A percentile compares a stretch with the other conserved stretches of the same genome.
Evolutionary conservation across 2,329 filamentous ascomycete species (phyloP).

Genomic region (Zymoseptoria crescenta): DNA sequence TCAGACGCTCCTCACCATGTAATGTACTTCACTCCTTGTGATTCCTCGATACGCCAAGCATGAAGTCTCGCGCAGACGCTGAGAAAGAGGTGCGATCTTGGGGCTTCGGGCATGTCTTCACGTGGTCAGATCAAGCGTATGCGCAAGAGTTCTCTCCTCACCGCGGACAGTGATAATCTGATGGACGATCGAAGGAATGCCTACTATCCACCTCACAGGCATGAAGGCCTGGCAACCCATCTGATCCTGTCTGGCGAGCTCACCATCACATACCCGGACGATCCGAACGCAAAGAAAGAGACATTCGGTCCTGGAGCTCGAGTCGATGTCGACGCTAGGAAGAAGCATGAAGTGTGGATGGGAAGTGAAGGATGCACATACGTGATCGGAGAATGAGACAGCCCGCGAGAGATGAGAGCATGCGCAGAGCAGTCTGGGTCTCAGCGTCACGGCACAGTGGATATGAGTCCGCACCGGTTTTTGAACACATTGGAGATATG

Average conservation of each 20-base stretch:
- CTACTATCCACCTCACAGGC: constrained; percentile 61
- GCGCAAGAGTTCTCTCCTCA: constrained; percentile 17
- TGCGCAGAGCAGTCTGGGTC: not conserved
- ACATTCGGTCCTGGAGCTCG: constrained; percentile 54
- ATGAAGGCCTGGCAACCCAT: constrained; percentile 59
- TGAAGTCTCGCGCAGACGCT: constrained; percentile 37
- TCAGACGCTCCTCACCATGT: not conserved
- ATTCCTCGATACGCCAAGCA: not conserved
- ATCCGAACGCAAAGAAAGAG: constrained; percentile 47
- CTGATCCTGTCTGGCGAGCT: constrained; percentile 58
- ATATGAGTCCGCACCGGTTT: not conserved
- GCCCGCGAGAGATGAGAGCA: not conserved
- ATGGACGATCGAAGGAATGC: constrained; percentile 45
- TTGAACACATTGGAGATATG: not conserved
- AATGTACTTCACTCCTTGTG: not conserved
- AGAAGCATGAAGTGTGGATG: constrained; percentile 63
- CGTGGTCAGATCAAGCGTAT: constrained; percentile 63
- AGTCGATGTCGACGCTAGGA: constrained; percentile 58
- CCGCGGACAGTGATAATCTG: not conserved
- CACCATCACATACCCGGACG: constrained; percentile 59
- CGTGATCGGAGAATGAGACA: constrained; percentile 16
- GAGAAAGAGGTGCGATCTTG: constrained; percentile 59
- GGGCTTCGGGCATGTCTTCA: constrained; percentile 63
- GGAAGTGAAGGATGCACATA: constrained; percentile 55
- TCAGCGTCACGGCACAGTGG: not conserved